These are phyloP conservation scores for Trametes cinnabarina DNA, from an alignment of 768 basidiomycete species.

Conservation along the genomic window DNA sequence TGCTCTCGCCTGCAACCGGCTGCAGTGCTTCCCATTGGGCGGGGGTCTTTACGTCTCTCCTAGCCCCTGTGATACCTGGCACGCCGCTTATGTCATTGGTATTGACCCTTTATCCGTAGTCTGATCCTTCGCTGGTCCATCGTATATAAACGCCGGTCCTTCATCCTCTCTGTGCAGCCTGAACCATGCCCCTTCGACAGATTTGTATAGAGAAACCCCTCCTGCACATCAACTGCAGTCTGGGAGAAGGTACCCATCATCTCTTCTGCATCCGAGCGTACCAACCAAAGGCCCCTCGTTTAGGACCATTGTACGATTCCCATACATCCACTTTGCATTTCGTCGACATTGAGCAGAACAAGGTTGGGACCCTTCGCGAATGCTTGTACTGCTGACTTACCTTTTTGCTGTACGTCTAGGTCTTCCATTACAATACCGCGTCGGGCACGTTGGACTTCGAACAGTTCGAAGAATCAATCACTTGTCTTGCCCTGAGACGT, in stretches of 20 bases:
- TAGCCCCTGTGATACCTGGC: slow-evolving; percentile 9
- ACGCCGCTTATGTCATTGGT: slow-evolving; percentile 17
- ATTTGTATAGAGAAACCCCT: slow-evolving; percentile 46
- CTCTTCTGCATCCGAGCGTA: not conserved
- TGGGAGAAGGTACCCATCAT: slow-evolving; percentile 55
- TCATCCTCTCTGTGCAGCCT: not conserved
- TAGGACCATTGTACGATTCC: slow-evolving; percentile 64
- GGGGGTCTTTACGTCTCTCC: slow-evolving; percentile 8
- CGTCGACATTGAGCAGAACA: slow-evolving; percentile 60
- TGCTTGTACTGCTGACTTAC: too few relatives aligned
- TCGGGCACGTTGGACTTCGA: slow-evolving; percentile 43
- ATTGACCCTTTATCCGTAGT: slow-evolving; percentile 11
- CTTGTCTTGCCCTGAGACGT: slow-evolving; percentile 55
- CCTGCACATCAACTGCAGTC: slow-evolving; percentile 45
- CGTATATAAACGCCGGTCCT: not conserved
- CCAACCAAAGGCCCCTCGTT: too few relatives aligned
- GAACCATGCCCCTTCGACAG: slow-evolving; percentile 24
- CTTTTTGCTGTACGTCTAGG: slow-evolving; percentile 35
- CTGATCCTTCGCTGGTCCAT: not conserved
- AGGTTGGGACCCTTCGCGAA: slow-evolving; percentile 35
- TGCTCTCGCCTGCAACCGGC: not conserved
- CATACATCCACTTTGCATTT: slow-evolving; percentile 56
- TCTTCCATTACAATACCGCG: slow-evolving; percentile 49
- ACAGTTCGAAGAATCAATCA: slow-evolving; percentile 52
- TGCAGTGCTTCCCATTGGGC: slow-evolving; percentile 8